Evolutionary conservation across 441 rosid species (phyloP).

Genomic region (Kokia cookei): DNA sequence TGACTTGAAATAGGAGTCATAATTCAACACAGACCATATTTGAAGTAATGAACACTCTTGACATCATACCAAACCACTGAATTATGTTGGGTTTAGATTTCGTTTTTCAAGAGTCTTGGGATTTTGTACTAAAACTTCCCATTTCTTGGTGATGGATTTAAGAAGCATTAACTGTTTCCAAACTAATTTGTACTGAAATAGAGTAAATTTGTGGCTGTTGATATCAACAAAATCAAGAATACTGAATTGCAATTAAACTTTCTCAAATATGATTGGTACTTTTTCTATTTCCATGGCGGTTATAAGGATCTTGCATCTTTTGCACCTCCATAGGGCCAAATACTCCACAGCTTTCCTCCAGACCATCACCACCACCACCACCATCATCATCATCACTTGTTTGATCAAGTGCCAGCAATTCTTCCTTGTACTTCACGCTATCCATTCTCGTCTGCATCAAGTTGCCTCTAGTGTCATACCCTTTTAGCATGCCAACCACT

Average conservation of each 20-base stretch:
- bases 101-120: no score
- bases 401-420: conserved; percentile 42
- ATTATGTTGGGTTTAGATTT: no score
- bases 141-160: no score
- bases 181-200: background rate
- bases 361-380: conserved; percentile 19
- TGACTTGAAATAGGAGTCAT: no score
- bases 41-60: no score
- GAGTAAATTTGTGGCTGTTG: background rate
- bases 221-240: background rate
- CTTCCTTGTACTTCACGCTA: conserved; percentile 14
- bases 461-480: conserved; percentile 30
- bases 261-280: background rate
- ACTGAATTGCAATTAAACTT: background rate
- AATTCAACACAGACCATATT: no score
- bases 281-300: conserved; percentile 10
- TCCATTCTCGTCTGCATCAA: background rate
- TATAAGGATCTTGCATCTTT: conserved; percentile 32
- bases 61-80: no score
- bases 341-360: conserved; percentile 40
- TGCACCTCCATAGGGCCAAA: conserved; percentile 45
- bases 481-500: conserved; percentile 40
- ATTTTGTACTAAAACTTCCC: no score
- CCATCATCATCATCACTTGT: conserved; percentile 22
- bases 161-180: background rate